Base-by-base conservation (phyloP, 2,329 filamentous ascomycete species). In the Ceratocystis harringtonii region DNA sequence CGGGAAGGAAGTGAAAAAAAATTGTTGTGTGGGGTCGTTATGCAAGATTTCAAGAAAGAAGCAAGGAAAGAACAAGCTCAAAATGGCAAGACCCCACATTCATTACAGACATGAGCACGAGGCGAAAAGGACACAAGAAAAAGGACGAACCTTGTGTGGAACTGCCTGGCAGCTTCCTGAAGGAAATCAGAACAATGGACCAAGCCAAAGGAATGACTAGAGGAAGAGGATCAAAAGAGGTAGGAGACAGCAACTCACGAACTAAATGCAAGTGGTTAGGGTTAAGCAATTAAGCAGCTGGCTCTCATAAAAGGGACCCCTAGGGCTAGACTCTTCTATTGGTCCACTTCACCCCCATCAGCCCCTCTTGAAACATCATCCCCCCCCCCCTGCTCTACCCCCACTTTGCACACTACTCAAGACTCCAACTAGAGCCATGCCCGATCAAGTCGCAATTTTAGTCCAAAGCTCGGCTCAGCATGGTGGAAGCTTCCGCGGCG, bases 391-490 rank as follows among this genome's bases (percentile, higher is more conserved):
- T 55, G 50, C 25, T 15, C 50, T 22, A 30, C 55, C 55, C 55
- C 55, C 55, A 32, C 55, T 58, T n/a, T 58, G 55, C 15, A 58
- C 55, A 6, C 17, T 12, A 48, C 45, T 1, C 36, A 41, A 41
- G 36, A 41, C 36, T 41, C 36, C 10, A 41, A 41, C 36, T 3
- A 15, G 36, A 19, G 45, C 55, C 55, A 58, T 32, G 1, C 28
- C 55, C 28, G 55, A 58, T 58, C 28, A 58, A 36, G 55, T 17
- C 28, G 55, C 17, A 58, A 36, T 58, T 58, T 58, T 7, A 58
- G 55, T 58, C 55, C 55, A 36, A 10, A n/a, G 55, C 55, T 58
- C 55, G 55, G 55, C 55, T 58, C 55, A 58, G 55, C 55, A 58
- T 28, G 28, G 28, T 19, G 55, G 28, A 22, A 36, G 55, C 55